A percentile compares a stretch with the other conserved stretches of the same genome.
phyloP scores from a whole-genome alignment of 192 early-diverging fungal genomes.

The Chytriomyces confervae region DNA sequence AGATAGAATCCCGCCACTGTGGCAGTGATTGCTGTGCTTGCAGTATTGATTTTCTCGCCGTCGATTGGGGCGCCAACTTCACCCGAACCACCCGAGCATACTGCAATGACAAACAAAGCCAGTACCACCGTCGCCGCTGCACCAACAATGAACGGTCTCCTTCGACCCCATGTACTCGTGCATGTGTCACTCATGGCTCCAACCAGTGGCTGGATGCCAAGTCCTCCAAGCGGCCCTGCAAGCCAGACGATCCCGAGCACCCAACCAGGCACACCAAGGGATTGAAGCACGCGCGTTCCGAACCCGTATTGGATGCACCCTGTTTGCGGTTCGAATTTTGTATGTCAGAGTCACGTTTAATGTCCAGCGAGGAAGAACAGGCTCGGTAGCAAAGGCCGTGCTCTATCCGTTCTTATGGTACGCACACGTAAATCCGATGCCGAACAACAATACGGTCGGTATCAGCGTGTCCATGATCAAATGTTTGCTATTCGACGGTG shows the following conservation, averaged over 20 bases:
- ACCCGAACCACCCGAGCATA: no score
- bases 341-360: not conserved
- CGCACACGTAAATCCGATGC: conserved; percentile 3
- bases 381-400: not conserved
- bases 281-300: conserved; percentile 86
- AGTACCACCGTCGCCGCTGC: not conserved
- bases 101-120: not conserved
- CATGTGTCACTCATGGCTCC: conserved; percentile 83
- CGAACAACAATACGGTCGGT: not conserved
- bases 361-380: no score
- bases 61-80: no score
- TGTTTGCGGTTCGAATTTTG: conserved; percentile 24
- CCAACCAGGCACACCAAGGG: conserved; percentile 80
- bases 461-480: not conserved
- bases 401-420: not conserved
- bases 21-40: conserved; percentile 54
- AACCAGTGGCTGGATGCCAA: conserved; percentile 76
- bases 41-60: no score
- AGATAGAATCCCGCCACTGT: conserved; percentile 86
- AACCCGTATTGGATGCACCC: conserved; percentile 80
- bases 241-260: conserved; percentile 93
- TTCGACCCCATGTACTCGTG: conserved; percentile 73
- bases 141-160: conserved; percentile 83
- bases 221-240: conserved; percentile 78
- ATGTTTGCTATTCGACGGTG: not conserved